Evolutionary conservation across 2,329 filamentous ascomycete species (phyloP).

Genomic region (Balansia obtecta): DNA sequence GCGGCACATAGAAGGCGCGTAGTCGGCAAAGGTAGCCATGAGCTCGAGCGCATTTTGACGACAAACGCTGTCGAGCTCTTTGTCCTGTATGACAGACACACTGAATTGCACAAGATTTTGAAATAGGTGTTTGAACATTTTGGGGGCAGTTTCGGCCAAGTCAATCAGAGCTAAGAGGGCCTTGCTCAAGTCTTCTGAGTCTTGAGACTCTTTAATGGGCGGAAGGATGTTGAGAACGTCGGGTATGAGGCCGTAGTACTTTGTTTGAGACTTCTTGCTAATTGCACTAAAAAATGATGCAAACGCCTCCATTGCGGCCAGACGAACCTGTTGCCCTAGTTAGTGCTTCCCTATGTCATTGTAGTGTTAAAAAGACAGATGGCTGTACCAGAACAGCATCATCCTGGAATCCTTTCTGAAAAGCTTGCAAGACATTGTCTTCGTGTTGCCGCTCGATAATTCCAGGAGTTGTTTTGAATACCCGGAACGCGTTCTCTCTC

Average conservation of each 20-base stretch:
- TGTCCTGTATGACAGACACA: constrained; percentile 88
- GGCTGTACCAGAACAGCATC: constrained; percentile 58
- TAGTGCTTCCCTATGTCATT: neutral
- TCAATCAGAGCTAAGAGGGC: constrained; percentile 87
- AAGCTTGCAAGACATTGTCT: constrained; percentile 76
- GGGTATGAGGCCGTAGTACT: constrained; percentile 77
- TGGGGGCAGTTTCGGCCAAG: constrained; percentile 82
- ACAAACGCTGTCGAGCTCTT: constrained; percentile 80
- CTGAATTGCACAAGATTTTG: constrained; percentile 85
- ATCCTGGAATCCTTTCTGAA: constrained; percentile 86
- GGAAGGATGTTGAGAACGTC: constrained; percentile 91
- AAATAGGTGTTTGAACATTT: constrained; percentile 97
- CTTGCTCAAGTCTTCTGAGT: constrained; percentile 84
- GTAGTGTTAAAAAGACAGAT: neutral
- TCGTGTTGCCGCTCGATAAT: constrained; percentile 96
- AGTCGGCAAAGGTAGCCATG: constrained; percentile 96
- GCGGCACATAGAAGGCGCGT: constrained; percentile 84
- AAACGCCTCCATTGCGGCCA: constrained; percentile 94
- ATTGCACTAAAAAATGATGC: constrained; percentile 90
- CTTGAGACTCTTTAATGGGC: constrained; percentile 80
- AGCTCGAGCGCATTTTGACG: constrained; percentile 92
- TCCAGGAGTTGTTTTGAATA: constrained; percentile 87
- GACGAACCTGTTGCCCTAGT: constrained; percentile 51
- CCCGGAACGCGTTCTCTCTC: constrained; percentile 85
- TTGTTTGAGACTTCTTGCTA: constrained; percentile 73